phyloP scores from a whole-genome alignment of 1,139 yeast species.

The Yamadazyma atlantica region DNA sequence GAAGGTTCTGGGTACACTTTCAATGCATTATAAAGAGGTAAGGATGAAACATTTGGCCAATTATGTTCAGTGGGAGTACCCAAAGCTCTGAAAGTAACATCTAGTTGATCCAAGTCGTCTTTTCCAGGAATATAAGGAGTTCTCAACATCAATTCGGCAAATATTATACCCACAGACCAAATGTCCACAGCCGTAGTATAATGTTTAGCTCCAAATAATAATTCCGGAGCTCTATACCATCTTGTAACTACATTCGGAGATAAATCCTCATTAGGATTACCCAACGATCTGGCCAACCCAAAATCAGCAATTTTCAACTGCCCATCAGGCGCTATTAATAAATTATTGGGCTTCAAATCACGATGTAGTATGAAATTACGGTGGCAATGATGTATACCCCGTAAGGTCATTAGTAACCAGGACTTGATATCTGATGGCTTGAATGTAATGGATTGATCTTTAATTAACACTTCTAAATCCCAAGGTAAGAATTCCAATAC shows the following conservation, averaged over 20 bases:
- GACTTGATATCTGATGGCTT: conserved; percentile 87
- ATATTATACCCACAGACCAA: conserved; percentile 95
- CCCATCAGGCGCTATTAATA: conserved; percentile 83
- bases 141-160: conserved; percentile 93
- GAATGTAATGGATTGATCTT: conserved; percentile 74
- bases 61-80: conserved; percentile 93
- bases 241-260: conserved; percentile 95
- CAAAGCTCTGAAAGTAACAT: conserved; percentile 86
- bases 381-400: conserved; percentile 96
- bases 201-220: conserved; percentile 83
- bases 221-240: conserved; percentile 96
- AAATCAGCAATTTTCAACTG: conserved; percentile 93
- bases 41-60: conserved; percentile 87
- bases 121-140: conserved; percentile 93
- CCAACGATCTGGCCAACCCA: conserved; percentile 86
- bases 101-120: conserved; percentile 86
- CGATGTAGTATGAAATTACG: conserved; percentile 87
- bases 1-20: conserved; percentile 83
- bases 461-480: conserved; percentile 86
- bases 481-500: conserved; percentile 91
- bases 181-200: conserved; percentile 87
- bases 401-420: conserved; percentile 89
- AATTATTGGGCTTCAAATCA: conserved; percentile 80
- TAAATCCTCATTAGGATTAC: conserved; percentile 74
- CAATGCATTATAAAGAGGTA: conserved; percentile 73